Conservation (phyloP, 352 stramenopile species). For the Globisporangium cederbergense region DNA sequence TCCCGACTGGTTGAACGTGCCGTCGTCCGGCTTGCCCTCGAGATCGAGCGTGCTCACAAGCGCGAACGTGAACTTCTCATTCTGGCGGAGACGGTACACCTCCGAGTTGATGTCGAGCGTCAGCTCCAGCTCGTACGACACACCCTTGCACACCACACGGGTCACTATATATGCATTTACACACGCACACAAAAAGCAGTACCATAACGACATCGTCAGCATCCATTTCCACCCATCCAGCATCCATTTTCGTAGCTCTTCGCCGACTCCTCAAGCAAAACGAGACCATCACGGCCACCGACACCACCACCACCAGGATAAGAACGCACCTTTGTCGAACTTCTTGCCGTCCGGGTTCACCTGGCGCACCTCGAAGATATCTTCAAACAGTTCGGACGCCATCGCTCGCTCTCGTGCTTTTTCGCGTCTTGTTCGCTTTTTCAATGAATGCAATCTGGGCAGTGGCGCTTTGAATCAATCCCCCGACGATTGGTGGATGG, state of each 20-base stretch:
- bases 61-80: conserved; percentile 96
- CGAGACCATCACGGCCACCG: neutral
- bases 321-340: conserved; percentile 87
- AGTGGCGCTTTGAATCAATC: neutral
- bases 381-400: conserved; percentile 95
- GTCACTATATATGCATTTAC: conserved; percentile 68
- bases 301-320: neutral
- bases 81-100: conserved; percentile 94
- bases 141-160: conserved; percentile 94
- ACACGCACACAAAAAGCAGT: neutral
- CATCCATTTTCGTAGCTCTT: neutral
- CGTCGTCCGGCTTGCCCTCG: conserved; percentile 95
- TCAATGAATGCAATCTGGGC: conserved; percentile 7
- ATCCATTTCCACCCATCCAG: neutral
- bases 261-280: neutral
- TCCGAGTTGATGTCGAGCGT: conserved; percentile 98
- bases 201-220: conserved; percentile 13
- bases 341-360: conserved; percentile 98
- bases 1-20: conserved; percentile 90
- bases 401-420: conserved; percentile 28
- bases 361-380: conserved; percentile 97
- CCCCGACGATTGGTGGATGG: conserved; percentile 15
- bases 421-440: conserved; percentile 8
- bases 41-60: conserved; percentile 95
- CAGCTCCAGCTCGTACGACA: conserved; percentile 97